phyloP scores from a whole-genome alignment of 768 basidiomycete genomes.

The Cantharellus cinnabarinus region DNA sequence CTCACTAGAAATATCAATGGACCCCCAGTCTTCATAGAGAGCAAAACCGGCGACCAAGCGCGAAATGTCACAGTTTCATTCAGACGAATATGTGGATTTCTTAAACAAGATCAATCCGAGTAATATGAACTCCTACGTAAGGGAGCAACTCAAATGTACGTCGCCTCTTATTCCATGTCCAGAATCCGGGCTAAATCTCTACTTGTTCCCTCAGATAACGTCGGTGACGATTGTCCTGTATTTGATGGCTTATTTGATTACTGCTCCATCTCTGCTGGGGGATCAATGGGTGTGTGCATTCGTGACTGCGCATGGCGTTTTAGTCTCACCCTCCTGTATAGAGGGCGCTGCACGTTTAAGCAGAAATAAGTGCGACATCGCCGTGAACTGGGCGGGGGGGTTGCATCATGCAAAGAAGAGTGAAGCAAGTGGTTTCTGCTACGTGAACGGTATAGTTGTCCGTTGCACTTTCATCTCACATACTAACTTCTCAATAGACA shows the following conservation, averaged over 20 bases:
- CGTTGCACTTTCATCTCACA: background rate
- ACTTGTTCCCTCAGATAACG: conserved; percentile 44
- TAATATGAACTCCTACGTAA: conserved; percentile 84
- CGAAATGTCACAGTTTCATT: conserved; percentile 99
- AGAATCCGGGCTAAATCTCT: background rate
- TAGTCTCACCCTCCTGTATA: conserved; percentile 15
- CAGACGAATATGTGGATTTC: conserved; percentile 98
- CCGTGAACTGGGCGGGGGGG: conserved; percentile 98
- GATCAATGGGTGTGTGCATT: conserved; percentile 72
- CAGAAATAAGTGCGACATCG: conserved; percentile 95
- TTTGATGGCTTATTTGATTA: conserved; percentile 98
- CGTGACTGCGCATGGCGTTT: background rate
- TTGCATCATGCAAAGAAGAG: conserved; percentile 98
- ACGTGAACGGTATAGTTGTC: conserved; percentile 62
- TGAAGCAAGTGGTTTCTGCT: conserved; percentile 97
- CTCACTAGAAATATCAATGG: too few species aligned
- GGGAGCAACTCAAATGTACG: conserved; percentile 88
- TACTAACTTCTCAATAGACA: conserved; percentile 35
- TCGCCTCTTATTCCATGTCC: conserved; percentile 10
- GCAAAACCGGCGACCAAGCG: conserved; percentile 98
- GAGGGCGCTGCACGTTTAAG: conserved; percentile 94
- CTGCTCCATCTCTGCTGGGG: conserved; percentile 98
- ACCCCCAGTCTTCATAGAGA: conserved; percentile 30
- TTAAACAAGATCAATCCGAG: conserved; percentile 80
- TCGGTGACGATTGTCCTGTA: conserved; percentile 96